phyloP scores from a whole-genome alignment of 2,329 filamentous ascomycete species.

The Calonectria pauciramosa region DNA sequence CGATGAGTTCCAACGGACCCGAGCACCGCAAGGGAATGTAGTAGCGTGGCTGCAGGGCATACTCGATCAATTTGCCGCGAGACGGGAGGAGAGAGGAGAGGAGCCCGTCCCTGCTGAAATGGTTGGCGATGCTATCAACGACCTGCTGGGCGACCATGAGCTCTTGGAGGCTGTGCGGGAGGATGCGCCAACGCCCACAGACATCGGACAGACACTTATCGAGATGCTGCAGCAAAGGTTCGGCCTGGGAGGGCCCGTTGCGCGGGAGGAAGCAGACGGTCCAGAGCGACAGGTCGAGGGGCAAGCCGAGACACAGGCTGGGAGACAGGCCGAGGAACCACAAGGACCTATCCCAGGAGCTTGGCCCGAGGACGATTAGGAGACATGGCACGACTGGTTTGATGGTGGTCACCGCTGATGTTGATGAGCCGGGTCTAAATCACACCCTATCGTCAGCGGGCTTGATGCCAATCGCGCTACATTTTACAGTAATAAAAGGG shows the following conservation, averaged over 20 bases:
- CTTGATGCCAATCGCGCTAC: neutral
- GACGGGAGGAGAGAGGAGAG: slow-evolving; percentile 41
- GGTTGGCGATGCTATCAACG: slow-evolving; percentile 8
- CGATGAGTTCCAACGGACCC: slow-evolving; percentile 18
- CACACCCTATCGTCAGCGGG: neutral
- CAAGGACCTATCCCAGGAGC: slow-evolving; percentile 47
- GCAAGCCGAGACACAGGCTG: slow-evolving; percentile 15
- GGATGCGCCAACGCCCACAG: slow-evolving; percentile 35
- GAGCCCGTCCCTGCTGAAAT: slow-evolving; percentile 40
- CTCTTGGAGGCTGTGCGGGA: slow-evolving; percentile 49
- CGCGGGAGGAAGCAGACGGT: neutral
- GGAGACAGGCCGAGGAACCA: slow-evolving; percentile 19
- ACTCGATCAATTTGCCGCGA: slow-evolving; percentile 37
- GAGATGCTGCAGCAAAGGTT: slow-evolving; percentile 30
- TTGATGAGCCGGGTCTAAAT: neutral
- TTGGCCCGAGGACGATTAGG: slow-evolving; percentile 50
- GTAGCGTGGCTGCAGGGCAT: slow-evolving; percentile 48
- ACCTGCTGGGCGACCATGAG: slow-evolving; percentile 50
- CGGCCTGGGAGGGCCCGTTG: slow-evolving; percentile 21
- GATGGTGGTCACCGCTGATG: slow-evolving; percentile 28
- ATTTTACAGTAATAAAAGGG: neutral
- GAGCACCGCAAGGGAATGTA: slow-evolving; percentile 34
- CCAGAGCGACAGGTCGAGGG: slow-evolving; percentile 22
- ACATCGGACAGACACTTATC: slow-evolving; percentile 45
- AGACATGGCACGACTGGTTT: slow-evolving; percentile 2